Evolutionary conservation across 257 asterid genomes (phyloP), one percentile per base, ranked within the genome.

Genomic region (Nyctanthes arbortristis): DNA sequence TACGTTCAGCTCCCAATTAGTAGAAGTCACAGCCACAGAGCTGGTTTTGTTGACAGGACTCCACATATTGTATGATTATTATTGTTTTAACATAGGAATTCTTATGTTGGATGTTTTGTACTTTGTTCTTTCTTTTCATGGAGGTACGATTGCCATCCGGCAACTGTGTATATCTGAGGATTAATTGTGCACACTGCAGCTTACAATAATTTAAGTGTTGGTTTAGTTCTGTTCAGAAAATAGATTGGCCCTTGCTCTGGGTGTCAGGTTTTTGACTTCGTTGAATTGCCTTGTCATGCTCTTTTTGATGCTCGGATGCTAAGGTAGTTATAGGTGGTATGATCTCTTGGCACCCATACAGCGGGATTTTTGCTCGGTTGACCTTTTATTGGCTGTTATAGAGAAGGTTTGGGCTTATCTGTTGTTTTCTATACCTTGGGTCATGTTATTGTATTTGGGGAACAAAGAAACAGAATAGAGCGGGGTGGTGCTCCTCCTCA

Each of bases 1-100:
- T 94, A 91, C 61, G 96, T 85, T 64, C 89, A 88, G 74, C 97
- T 94, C 45, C 99, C 99, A 2, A 86, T 91, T 73, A 91, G 95
- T 75, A 84, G 97, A 83, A 84, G 93, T 73, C 89, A 80, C 58
- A 80, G 97, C 71, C 88, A 80, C 59, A 80, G 97, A 80, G 37
- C 95, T 28, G 82, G 90, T 76, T 87, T 81, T 56, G 81, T 74
- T 43, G 34, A 81, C 65, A 84, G 90, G 78, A 70, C 83, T 73
- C 84, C 97, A 59, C 67, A 31, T 5, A 64, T 81, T 55, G 96
- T 86, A 78, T 93, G 81, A 73, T 58, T 25, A 7, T 67, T 9
- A 31, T 14, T 31, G 34, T 34, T 0, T 75, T 49, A 12, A 40
- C 59, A 29, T 69, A 45, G 59, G 54, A 66, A 72, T 63, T 74